A percentile compares a stretch with the other conserved stretches of the same genome.
phyloP scores from a whole-genome alignment of 768 basidiomycete genomes.

The Russula earlei region DNA sequence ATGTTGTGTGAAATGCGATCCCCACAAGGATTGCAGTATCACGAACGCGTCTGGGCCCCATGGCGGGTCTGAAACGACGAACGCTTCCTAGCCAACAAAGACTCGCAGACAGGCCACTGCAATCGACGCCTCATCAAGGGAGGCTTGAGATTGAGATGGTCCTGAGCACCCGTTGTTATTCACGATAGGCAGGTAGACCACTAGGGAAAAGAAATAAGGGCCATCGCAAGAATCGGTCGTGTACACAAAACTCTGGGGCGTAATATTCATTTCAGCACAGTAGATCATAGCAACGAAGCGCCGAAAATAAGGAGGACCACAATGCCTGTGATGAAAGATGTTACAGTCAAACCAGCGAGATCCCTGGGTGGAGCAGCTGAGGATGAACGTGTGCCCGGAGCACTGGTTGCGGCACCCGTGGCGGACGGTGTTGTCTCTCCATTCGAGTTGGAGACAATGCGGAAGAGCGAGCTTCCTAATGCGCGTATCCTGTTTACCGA shows the following conservation, averaged over 20 bases:
- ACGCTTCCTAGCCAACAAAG: too few relatives aligned
- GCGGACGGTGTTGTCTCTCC: conserved; percentile 30
- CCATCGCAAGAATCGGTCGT: conserved; percentile 2
- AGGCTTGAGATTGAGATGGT: too few relatives aligned
- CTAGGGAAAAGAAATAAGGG: neutral
- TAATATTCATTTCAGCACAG: too few relatives aligned
- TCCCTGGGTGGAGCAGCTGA: neutral
- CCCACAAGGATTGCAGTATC: too few relatives aligned
- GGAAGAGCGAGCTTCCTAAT: conserved; percentile 42
- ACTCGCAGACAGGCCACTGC: too few relatives aligned
- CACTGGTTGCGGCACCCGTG: conserved; percentile 16
- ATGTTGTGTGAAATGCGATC: too few relatives aligned
- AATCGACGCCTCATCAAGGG: too few relatives aligned
- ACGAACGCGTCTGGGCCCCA: too few relatives aligned
- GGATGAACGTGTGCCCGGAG: neutral
- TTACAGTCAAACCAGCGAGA: neutral
- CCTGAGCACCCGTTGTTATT: too few relatives aligned
- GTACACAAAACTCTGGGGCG: neutral
- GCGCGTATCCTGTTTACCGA: conserved; percentile 43
- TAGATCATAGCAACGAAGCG: neutral
- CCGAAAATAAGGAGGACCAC: neutral
- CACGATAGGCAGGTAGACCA: too few relatives aligned
- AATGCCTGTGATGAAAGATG: neutral
- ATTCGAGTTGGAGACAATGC: conserved; percentile 38
- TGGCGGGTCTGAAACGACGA: too few relatives aligned